Base-by-base conservation (phyloP, 2,329 filamentous ascomycete species). In the Talaromyces rugulosus region DNA sequence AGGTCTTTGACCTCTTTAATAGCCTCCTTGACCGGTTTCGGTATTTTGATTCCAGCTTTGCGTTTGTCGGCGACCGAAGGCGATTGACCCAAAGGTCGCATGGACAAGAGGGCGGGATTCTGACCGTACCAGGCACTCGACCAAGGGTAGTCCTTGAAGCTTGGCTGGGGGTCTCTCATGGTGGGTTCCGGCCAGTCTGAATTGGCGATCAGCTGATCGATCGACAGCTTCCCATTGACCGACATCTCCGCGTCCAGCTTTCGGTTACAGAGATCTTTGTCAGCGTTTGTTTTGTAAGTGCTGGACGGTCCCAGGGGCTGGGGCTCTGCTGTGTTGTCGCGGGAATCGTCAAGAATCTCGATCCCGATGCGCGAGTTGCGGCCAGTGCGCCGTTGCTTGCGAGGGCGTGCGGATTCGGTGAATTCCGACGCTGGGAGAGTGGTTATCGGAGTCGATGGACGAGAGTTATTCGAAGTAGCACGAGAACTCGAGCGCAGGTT, bases 71-170 rank as follows among this genome's bases (percentile, higher is more conserved):
- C 83, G 55, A 83, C 77, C 27, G 82, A 83, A 12, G 92, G 92
- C 67, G 87, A 81, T 60, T 87, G 83, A 47, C 92, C 92, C 61
- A 96, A 79, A 30, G 92, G 88, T 59, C 87, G 88, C 92, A 96
- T 96, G 69, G 88, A 88, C 75, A 91, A 88, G 62, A 96, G 81
- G 18, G 96, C 90, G 66, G 90, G 90, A 74, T 87, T 86, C 56
- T 89, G 83, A 69, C 89, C 81, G 52, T 62, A 68, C 31, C 66
- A 72, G 67, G 95, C 83, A 52, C 89, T 90, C 62, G 83, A 86
- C 70, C 70, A 72, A 14, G 71, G 69, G 72, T 85, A 81, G 67
- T 96, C 91, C 79, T 91, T 87, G 72, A 89, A 96, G 72, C 89
- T 94, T 11, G 92, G 82, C 54, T 79, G 79, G 54, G 82, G 80